Evolutionary conservation across 2,329 filamentous ascomycete species (phyloP), one percentile per base, ranked within the genome.

Genomic region (Arthrobotrys sphaeroides): DNA sequence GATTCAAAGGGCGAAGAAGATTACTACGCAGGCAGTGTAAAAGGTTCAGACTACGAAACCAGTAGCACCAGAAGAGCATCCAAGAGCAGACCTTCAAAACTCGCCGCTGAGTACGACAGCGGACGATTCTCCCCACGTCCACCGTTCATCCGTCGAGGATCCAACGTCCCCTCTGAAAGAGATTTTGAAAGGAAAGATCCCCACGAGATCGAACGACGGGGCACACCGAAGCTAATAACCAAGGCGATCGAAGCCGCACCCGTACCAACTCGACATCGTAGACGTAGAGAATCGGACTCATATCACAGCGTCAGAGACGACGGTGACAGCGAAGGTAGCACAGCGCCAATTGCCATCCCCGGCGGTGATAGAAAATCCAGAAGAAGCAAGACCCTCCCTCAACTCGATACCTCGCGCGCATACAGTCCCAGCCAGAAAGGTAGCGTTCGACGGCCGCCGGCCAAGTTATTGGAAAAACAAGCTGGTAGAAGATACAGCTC

Each of bases 191-290:
- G 67, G 9, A 72, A 72, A 20, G 70, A 62, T 16, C 65, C 69
- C 9, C 12, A 64, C 40, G 70, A 74, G 22, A 74, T 55, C 51
- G 70, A 74, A 57, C 42, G 70, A 36, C 33, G 70, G 2, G 62
- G 70, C 20, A 74, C 70, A n/a, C 70, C 70, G 5, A 74, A 68
- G 31, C 43, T 74, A 18, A 55, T n/a, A 18, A 22, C 26, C 31
- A 74, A 74, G 57, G 70, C 70, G 38, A 74, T 74, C 70, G 70
- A 74, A 42, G 70, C n/a, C n/a, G n/a, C 70, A 0, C 70, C 70
- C 33, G 62, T 62, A 5, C 55, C 67, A 53, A 42, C 26, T 12
- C 66, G 70, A 51, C 70, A 59, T 42, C 70, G 61, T 33, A 74
- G 70, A 36, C 70, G 70, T 26, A 38, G 70, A 26, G 70, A 68